Conservation (phyloP, 2,329 filamentous ascomycete genomes). For the Boeremia lycopersici region DNA sequence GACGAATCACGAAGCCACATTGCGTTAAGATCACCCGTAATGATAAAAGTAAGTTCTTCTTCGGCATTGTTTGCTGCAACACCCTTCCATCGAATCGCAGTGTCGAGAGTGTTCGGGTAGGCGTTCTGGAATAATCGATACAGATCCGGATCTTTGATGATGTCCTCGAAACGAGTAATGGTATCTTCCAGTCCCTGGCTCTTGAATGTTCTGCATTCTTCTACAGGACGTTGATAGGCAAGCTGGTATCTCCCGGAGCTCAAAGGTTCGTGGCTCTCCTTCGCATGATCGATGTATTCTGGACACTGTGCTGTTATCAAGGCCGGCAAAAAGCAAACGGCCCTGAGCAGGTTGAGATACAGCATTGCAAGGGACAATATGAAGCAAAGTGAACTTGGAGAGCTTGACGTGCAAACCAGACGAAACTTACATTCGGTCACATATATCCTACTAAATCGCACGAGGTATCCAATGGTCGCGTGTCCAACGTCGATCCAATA, state of each 20-base stretch:
- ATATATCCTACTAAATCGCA: constrained; percentile 3
- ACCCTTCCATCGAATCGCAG: constrained; percentile 72
- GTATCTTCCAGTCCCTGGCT: constrained; percentile 51
- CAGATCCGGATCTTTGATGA: constrained; percentile 63
- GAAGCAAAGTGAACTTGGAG: not conserved
- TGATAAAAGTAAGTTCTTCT: constrained; percentile 68
- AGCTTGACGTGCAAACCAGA: not conserved
- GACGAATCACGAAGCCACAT: constrained; percentile 63
- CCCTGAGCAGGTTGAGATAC: constrained; percentile 19
- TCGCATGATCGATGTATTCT: constrained; percentile 53
- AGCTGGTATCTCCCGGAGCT: constrained; percentile 54
- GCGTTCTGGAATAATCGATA: constrained; percentile 73
- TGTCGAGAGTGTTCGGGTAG: constrained; percentile 77
- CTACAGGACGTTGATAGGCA: constrained; percentile 52
- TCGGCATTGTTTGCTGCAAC: constrained; percentile 60
- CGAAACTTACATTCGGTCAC: not conserved
- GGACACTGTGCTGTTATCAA: constrained; percentile 48
- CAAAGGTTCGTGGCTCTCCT: constrained; percentile 50
- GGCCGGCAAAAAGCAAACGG: constrained; percentile 25
- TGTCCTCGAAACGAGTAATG: constrained; percentile 41
- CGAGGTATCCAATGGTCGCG: not conserved
- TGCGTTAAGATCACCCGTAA: constrained; percentile 64
- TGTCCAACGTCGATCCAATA: constrained; percentile 21
- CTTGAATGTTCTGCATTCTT: constrained; percentile 55
- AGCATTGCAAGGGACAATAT: constrained; percentile 31